Evolutionary conservation across 140 eudicot genomes (phyloP), one percentile per base, ranked within the genome.

Genomic region (Oenanthe javanica): DNA sequence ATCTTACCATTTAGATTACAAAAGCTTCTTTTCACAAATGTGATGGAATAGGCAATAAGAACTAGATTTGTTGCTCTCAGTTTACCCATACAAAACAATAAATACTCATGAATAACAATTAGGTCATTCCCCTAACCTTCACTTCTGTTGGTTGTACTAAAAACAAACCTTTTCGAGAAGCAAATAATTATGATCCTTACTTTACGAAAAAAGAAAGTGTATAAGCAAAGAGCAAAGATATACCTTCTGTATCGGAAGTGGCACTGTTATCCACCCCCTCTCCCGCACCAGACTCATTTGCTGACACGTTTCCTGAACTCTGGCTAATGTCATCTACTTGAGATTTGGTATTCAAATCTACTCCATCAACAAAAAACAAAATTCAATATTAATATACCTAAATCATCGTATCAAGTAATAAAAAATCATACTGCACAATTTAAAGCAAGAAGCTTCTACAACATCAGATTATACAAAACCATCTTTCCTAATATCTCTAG

Each of bases 331-430:
- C 79, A 79, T 91, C 87, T 43, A 57, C 73, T 50, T 78, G 85
- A 80, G 87, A 72, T 52, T 85, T 87, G 77, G 76, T 40, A 81
- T 52, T 69, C 11, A 80, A 36, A 76, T 83, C 92, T 79, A 79
- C 79, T 79, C 55, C 70, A 71, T 74, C 71, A 52, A 16, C 61
- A 78, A 79, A 18, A 31, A 75, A 23, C 48, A 77, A 78, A 21
- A 51, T 50, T 78, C 75, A 79, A 38, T 18, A 72, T 73, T 2
- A 78, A 46, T 6, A 54, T n/a, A 36, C 51, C 16, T 19, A 40
- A n/a, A 13, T 38, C 51, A 54, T 42, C 54, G 12, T 0, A 51
- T 21, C 15, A 47, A 21, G 9, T 31, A 59, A 23, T 18, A 57
- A 23, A 18, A 52, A 61, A 7, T 43, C 45, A 42, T 9, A 10